Base-by-base conservation (phyloP, 2,329 filamentous ascomycete genomes). In the Fusarium pseudograminearum region DNA sequence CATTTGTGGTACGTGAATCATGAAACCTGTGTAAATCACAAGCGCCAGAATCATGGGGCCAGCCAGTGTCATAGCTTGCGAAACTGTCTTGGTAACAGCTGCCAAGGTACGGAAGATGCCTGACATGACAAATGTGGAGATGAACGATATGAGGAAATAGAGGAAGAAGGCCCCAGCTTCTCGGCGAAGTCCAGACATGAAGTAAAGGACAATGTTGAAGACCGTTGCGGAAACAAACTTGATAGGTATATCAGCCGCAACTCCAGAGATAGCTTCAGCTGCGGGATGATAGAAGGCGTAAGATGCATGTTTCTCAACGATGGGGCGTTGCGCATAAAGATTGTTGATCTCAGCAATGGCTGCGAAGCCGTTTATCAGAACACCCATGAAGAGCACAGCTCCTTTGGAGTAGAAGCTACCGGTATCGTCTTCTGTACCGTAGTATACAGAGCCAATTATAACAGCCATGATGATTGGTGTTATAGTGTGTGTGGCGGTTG, bases 21-120 rank as follows among this genome's bases (percentile, higher is more conserved):
- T 69, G 47, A 76, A 76, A 4, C 74, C 73, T 3, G 63, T 71
- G 26, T 76, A 76, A 5, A 76, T 70, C 14, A 76, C 73, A 6
- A 92, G 83, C 16, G 85, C 85, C 20, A 91, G 76, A 14, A 90
- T 86, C 66, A 89, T 70, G 0, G 89, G 78, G 24, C 85, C 85
- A 0, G 85, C 81, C 3, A 85, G 74, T 1, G 82, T 81, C 81
- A 89, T 84, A 4, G 87, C 86, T 65, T 89, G 86, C 0, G 87
- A 85, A 0, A 89, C 81, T 0, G 91, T 92, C 54, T 88, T 85
- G 2, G 92, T 93, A 3, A 91, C 78, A 0, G 91, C 88, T 1
- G 89, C 92, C 73, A 95, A 88, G 0, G 89, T 91, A 28, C 92
- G 85, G 82, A 95, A 95, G 41, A 93, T 83, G 78, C 90, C 92